Conservation (phyloP, 148 eudicot species). For the Vaccinium vitisidaea region DNA sequence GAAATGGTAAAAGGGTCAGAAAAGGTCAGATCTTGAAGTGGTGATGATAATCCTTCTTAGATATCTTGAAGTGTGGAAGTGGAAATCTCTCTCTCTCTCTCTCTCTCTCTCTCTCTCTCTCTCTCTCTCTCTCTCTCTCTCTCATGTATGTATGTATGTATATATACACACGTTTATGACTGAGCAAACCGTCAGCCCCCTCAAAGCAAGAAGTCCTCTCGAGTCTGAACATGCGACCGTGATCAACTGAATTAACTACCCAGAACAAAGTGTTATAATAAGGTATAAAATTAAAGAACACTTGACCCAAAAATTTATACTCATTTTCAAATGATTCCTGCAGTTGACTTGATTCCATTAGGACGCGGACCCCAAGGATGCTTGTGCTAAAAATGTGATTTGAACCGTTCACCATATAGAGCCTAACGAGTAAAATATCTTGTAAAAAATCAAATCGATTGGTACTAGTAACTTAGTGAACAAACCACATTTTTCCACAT, state of each 20-base stretch:
- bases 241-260: constrained; percentile 18
- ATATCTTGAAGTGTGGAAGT: not conserved
- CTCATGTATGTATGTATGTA: not conserved
- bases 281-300: too few relatives aligned
- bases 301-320: too few relatives aligned
- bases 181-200: not conserved
- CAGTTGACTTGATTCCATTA: too few relatives aligned
- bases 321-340: too few relatives aligned
- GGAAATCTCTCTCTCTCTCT: not conserved
- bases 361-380: too few relatives aligned
- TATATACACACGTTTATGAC: not conserved
- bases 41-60: not conserved
- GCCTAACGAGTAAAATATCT: too few relatives aligned
- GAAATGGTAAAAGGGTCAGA: not conserved
- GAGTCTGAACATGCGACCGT: constrained; percentile 8
- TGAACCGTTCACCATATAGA: too few relatives aligned
- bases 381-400: too few relatives aligned
- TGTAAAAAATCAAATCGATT: too few relatives aligned
- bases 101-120: not conserved
- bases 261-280: not conserved
- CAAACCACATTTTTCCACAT: too few relatives aligned
- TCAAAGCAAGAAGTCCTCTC: not conserved
- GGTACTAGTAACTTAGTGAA: too few relatives aligned
- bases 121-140: not conserved
- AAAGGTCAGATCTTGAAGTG: not conserved